Evolutionary conservation across 23 red algal species (phyloP).

Genomic region (Agarophyton chilense): DNA sequence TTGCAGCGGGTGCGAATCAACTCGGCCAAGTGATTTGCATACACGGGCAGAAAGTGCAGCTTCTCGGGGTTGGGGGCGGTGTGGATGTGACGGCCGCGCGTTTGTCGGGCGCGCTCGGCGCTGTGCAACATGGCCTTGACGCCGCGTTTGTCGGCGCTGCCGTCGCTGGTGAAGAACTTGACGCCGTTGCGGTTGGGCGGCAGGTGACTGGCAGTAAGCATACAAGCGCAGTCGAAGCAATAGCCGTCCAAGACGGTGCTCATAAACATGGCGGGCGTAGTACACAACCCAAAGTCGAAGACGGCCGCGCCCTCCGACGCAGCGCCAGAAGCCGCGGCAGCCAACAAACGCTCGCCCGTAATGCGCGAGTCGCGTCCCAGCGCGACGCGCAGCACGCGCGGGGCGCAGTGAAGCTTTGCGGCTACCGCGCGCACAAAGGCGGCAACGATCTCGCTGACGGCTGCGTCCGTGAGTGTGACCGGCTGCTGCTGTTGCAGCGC

Average conservation of each 20-base stretch:
- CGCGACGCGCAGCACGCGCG: slow-evolving; percentile 35
- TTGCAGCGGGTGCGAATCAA: slow-evolving; percentile 61
- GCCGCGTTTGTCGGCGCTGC: slow-evolving; percentile 65
- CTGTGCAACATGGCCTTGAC: slow-evolving; percentile 58
- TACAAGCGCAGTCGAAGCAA: slow-evolving; percentile 60
- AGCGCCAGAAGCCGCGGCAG: slow-evolving; percentile 56
- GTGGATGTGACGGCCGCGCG: background rate
- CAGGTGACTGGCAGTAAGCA: slow-evolving; percentile 90
- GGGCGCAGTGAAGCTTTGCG: background rate
- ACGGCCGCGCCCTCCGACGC: slow-evolving; percentile 39
- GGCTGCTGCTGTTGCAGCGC: slow-evolving; percentile 17
- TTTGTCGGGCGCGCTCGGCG: slow-evolving; percentile 8
- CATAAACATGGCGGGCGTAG: slow-evolving; percentile 98
- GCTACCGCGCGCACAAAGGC: slow-evolving; percentile 66
- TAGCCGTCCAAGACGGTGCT: slow-evolving; percentile 62
- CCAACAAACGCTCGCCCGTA: slow-evolving; percentile 56
- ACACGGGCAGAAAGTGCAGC: slow-evolving; percentile 68
- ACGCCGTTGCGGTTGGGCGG: slow-evolving; percentile 90
- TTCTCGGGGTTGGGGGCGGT: background rate
- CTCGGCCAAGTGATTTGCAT: slow-evolving; percentile 60
- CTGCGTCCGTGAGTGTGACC: slow-evolving; percentile 59
- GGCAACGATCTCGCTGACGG: slow-evolving; percentile 62
- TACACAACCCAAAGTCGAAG: slow-evolving; percentile 71
- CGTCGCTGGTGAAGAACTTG: slow-evolving; percentile 88
- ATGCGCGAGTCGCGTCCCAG: slow-evolving; percentile 77